These are phyloP conservation scores for Arctostaphylos glauca DNA, from an alignment of 148 eudicot genomes.

Conservation along the genomic window DNA sequence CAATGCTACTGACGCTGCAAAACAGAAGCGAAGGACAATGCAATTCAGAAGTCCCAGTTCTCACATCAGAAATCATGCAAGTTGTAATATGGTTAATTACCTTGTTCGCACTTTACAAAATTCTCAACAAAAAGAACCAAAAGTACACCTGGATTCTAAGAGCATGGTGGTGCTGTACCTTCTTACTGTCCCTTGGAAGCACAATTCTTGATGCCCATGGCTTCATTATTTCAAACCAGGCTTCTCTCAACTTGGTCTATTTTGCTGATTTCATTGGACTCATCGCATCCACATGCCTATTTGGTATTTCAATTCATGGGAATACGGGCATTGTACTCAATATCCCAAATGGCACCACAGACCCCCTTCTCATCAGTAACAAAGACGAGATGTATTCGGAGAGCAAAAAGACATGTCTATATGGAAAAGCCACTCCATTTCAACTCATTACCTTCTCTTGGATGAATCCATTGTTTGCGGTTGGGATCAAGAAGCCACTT, in stretches of 20 bases:
- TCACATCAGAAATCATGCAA: constrained; percentile 55
- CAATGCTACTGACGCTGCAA: constrained; percentile 32
- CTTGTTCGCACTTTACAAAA: constrained; percentile 36
- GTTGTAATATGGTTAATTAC: constrained; percentile 53
- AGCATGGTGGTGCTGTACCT: constrained; percentile 76
- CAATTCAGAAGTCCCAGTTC: constrained; percentile 27
- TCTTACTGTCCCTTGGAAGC: constrained; percentile 49
- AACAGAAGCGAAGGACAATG: constrained; percentile 36
- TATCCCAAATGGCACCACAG: constrained; percentile 35
- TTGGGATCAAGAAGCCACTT: constrained; percentile 68
- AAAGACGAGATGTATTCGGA: constrained; percentile 34
- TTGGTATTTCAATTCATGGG: constrained; percentile 51
- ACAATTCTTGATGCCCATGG: constrained; percentile 38
- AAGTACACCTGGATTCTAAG: constrained; percentile 61
- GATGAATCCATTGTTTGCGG: constrained; percentile 86
- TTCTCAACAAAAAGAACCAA: constrained; percentile 21
- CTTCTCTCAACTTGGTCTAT: constrained; percentile 33
- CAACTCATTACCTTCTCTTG: constrained; percentile 86
- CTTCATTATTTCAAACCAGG: constrained; percentile 30
- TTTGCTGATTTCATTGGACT: constrained; percentile 42
- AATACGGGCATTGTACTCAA: constrained; percentile 33
- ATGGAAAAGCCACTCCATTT: constrained; percentile 65
- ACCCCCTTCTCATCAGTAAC: constrained; percentile 60
- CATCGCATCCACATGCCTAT: constrained; percentile 50
- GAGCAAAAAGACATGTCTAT: constrained; percentile 48